Conservation (phyloP, 148 eudicot species). For the Hydrangea macrophylla region DNA sequence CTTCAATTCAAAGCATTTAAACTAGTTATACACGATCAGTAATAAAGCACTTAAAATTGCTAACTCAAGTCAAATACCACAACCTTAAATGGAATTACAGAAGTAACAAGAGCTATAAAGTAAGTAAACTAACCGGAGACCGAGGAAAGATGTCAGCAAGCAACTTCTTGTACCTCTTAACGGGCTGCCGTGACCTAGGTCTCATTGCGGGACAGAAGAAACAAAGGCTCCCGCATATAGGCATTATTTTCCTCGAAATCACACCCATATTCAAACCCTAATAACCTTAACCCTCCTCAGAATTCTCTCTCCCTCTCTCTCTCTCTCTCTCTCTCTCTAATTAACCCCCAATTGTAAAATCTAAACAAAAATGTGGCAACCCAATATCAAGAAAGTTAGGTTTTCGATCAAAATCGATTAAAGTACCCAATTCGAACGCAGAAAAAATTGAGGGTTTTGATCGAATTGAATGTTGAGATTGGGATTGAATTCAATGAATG, state of each 20-base stretch:
- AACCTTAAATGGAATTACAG: neutral
- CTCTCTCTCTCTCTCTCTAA: neutral
- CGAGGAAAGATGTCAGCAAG: slow-evolving; percentile 73
- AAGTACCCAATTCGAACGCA: no score
- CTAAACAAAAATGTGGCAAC: neutral
- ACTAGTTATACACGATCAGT: no score
- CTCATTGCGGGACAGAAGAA: slow-evolving; percentile 69
- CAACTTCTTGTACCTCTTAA: slow-evolving; percentile 78
- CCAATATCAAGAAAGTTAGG: neutral
- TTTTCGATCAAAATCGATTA: no score
- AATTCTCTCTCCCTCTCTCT: neutral
- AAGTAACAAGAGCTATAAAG: neutral
- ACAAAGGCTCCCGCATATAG: slow-evolving; percentile 66
- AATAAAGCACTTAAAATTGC: no score
- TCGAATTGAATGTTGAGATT: neutral
- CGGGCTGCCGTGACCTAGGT: slow-evolving; percentile 81
- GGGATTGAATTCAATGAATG: neutral
- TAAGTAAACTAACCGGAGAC: slow-evolving; percentile 45
- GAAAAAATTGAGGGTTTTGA: neutral
- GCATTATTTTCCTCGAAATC: slow-evolving; percentile 58
- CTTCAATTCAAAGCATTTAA: neutral
- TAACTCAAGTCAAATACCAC: no score
- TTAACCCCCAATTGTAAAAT: neutral
- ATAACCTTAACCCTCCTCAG: neutral
- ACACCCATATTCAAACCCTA: slow-evolving; percentile 40